Conservation (phyloP, 1,284 basidiomycete genomes). For the Tilletia walkeri region DNA sequence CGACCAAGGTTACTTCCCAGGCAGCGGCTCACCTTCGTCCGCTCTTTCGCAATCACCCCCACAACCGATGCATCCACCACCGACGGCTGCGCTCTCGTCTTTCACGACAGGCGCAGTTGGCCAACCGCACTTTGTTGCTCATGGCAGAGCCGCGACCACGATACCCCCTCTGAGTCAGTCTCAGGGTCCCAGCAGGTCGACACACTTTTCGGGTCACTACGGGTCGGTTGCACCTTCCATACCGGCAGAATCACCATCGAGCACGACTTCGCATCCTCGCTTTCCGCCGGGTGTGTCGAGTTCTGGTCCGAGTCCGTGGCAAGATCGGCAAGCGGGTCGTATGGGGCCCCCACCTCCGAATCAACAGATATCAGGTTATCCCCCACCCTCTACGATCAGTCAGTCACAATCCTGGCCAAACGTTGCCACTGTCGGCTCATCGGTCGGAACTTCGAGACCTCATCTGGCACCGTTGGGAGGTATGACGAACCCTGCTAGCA, state of each 20-base stretch:
- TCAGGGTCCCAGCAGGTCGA: not conserved
- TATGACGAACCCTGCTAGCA: not conserved
- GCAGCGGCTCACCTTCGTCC: constrained; percentile 1
- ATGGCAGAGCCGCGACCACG: not conserved
- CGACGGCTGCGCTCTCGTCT: constrained; percentile 4
- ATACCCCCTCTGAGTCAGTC: not conserved
- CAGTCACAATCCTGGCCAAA: constrained; percentile 3
- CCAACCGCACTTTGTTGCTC: not conserved
- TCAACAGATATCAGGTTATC: not conserved
- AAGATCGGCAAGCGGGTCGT: not conserved
- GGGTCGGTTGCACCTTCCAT: not conserved
- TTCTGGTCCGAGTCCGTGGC: not conserved
- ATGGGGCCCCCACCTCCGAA: constrained; percentile 1
- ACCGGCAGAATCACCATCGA: constrained; percentile 5
- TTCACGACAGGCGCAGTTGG: constrained; percentile 5
- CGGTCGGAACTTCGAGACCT: not conserved
- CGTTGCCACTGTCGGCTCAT: not conserved
- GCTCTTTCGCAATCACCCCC: not conserved
- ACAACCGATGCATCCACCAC: not conserved
- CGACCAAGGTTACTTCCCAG: not conserved
- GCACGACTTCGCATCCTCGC: not conserved
- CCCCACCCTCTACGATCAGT: not conserved
- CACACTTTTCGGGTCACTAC: not conserved
- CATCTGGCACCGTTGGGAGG: not conserved
- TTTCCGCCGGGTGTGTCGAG: not conserved